These are phyloP conservation scores for Ophiostoma angusticollis DNA, from an alignment of 2,329 filamentous ascomycete species.

Conservation along the genomic window DNA sequence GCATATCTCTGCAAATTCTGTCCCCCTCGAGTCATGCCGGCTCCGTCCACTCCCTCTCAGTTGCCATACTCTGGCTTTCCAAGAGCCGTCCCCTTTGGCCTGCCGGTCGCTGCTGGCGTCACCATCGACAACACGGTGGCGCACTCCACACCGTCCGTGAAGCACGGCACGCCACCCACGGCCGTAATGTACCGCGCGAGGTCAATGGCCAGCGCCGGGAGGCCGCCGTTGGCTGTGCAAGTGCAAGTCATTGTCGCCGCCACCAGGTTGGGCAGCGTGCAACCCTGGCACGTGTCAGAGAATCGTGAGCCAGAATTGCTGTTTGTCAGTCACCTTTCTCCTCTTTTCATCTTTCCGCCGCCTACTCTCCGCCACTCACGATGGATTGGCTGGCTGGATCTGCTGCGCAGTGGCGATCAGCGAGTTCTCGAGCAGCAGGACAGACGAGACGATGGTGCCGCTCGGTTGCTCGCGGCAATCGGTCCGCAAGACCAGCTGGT, in stretches of 20 bases:
- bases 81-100: no score
- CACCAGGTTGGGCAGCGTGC: not conserved
- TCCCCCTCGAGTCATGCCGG: no score
- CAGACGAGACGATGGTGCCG: not conserved
- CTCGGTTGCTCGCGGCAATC: not conserved
- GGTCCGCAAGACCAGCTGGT: not conserved
- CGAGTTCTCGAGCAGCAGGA: conserved; percentile 4
- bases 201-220: conserved; percentile 2
- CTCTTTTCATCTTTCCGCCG: no score
- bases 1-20: not conserved
- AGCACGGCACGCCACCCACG: conserved; percentile 6
- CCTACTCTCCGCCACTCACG: not conserved
- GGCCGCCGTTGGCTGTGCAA: conserved; percentile 4
- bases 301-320: conserved; percentile 7
- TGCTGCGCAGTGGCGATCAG: conserved; percentile 1
- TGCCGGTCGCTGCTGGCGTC: not conserved
- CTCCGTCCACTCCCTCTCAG: no score
- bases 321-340: no score
- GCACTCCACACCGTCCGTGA: conserved; percentile 8
- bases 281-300: conserved; percentile 6
- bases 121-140: not conserved
- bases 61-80: no score
- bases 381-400: conserved; percentile 7
- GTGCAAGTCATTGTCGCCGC: conserved; percentile 7
- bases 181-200: conserved; percentile 6